These are phyloP conservation scores for Leishmania amazonensis DNA, from an alignment of 208 protist genomes.

Conservation along the genomic window DNA sequence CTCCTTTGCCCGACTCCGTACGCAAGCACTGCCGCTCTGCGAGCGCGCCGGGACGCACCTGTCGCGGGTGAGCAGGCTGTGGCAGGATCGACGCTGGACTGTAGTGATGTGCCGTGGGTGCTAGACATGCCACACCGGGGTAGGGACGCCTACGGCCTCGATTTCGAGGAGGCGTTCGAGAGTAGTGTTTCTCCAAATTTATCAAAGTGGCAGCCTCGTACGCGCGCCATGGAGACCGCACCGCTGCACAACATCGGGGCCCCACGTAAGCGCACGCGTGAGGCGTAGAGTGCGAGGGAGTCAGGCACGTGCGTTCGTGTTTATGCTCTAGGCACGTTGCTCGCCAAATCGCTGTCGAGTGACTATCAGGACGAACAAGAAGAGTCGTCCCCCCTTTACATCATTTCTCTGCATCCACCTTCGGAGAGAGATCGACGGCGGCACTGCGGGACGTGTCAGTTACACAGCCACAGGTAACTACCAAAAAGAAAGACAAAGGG, in stretches of 20 bases:
- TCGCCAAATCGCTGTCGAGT: not conserved
- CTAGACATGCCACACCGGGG: conserved; percentile 76
- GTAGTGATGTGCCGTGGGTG: conserved; percentile 75
- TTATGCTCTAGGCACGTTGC: not conserved
- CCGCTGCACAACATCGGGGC: not conserved
- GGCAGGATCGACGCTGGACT: conserved; percentile 16
- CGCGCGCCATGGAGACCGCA: not conserved
- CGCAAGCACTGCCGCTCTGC: conserved; percentile 51
- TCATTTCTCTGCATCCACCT: not conserved
- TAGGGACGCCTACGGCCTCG: conserved; percentile 45
- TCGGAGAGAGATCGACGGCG: not conserved
- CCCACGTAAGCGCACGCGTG: conserved; percentile 18
- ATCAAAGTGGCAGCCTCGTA: not conserved
- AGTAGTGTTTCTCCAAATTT: not conserved
- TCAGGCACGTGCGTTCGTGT: not conserved
- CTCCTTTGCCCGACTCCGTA: conserved; percentile 63
- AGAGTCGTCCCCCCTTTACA: not conserved
- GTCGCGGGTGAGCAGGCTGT: not conserved
- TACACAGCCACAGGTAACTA: not conserved
- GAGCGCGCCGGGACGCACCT: conserved; percentile 4
- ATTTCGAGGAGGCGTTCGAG: conserved; percentile 36
- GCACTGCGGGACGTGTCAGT: no score
- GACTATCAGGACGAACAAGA: not conserved
- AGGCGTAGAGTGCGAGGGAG: not conserved
- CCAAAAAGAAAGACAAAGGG: not conserved